Percentiles rank a stretch among this genome's conserved stretches.
Conservation (phyloP, 345 rosid genomes). For the Aquilaria sinensis region DNA sequence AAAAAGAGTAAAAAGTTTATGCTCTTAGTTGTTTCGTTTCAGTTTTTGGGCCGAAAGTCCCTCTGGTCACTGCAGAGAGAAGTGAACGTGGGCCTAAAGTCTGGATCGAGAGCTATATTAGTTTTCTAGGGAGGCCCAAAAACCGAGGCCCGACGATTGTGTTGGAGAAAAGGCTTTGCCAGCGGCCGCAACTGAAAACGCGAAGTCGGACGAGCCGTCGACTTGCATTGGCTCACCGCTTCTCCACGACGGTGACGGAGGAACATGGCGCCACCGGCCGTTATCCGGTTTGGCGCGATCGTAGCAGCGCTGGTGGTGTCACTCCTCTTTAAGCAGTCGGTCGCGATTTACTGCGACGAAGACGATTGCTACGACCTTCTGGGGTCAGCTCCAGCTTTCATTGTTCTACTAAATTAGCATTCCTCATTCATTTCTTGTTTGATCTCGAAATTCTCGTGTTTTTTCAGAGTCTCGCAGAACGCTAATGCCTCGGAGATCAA, state of each 20-base stretch:
- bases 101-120: no score
- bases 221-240: not conserved
- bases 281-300: slow-evolving; percentile 40
- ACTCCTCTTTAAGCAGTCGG: slow-evolving; percentile 40
- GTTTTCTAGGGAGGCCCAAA: no score
- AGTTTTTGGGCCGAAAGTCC: no score
- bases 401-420: not conserved
- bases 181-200: no score
- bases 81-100: no score
- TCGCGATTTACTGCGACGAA: slow-evolving; percentile 90
- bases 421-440: not conserved
- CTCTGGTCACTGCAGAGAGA: no score
- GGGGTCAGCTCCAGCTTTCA: slow-evolving; percentile 37
- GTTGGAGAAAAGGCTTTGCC: no score
- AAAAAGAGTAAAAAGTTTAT: no score
- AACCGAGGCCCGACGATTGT: no score
- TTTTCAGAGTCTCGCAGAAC: slow-evolving; percentile 67
- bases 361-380: slow-evolving; percentile 97
- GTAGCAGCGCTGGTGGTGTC: slow-evolving; percentile 30
- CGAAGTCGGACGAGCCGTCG: no score
- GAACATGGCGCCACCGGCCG: slow-evolving; percentile 58
- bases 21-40: no score
- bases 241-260: slow-evolving; percentile 9
- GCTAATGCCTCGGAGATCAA: slow-evolving; percentile 92
- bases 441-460: not conserved